Percentiles rank a stretch among this genome's conserved stretches.
Conservation (phyloP, 2,329 filamentous ascomycete species). For the Fusarium sp. region DNA sequence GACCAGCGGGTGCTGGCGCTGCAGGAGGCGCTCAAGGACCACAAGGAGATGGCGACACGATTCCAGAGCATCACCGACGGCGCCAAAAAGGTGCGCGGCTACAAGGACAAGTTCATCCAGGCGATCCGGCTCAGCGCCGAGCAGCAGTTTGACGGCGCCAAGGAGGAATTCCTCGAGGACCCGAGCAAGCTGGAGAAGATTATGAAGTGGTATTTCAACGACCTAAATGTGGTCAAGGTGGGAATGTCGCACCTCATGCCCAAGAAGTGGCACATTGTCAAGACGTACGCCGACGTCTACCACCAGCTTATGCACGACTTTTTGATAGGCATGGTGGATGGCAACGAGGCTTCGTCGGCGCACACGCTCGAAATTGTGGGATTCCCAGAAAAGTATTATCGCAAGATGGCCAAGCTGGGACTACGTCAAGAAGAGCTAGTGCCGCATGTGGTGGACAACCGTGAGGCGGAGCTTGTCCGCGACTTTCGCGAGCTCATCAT, state of each 20-base stretch:
- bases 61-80: conserved; percentile 97
- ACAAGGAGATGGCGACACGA: conserved; percentile 91
- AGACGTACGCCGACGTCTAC: conserved; percentile 90
- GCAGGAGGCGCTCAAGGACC: conserved; percentile 94
- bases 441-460: conserved; percentile 90
- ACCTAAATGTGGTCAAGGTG: conserved; percentile 92
- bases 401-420: conserved; percentile 93
- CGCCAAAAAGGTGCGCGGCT: conserved; percentile 90
- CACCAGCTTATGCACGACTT: conserved; percentile 97
- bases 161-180: conserved; percentile 83
- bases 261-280: conserved; percentile 95
- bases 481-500: conserved; percentile 97
- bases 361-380: conserved; percentile 93
- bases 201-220: conserved; percentile 97
- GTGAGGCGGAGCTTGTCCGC: conserved; percentile 88
- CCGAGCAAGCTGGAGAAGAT: conserved; percentile 86
- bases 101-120: conserved; percentile 94
- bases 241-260: conserved; percentile 94
- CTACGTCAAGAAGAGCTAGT: conserved; percentile 80
- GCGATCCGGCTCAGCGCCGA: conserved; percentile 80
- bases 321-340: conserved; percentile 83
- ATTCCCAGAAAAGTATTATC: conserved; percentile 96
- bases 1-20: conserved; percentile 91
- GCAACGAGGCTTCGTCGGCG: conserved; percentile 84
- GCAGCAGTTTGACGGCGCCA: conserved; percentile 78